Percentiles rank a stretch among this genome's conserved stretches.
phyloP scores from a whole-genome alignment of 2,329 filamentous ascomycete genomes.

The Huntiella moniliformis region DNA sequence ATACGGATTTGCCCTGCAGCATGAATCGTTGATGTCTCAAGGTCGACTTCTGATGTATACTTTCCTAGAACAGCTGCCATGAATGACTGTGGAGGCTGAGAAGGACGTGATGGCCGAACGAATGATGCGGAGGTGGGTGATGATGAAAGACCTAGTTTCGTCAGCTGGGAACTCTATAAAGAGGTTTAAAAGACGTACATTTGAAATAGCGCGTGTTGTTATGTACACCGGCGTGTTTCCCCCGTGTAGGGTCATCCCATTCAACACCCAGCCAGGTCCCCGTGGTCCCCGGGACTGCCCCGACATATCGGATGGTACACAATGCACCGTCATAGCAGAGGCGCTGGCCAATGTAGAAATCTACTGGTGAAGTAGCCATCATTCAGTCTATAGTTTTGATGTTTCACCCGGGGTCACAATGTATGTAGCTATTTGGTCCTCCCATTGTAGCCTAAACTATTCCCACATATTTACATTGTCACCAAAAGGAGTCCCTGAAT shows the following conservation, averaged over 20 bases:
- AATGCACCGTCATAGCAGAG: conserved; percentile 58
- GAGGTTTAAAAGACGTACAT: conserved; percentile 34
- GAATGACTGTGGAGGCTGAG: conserved; percentile 53
- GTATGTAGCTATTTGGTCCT: too few relatives aligned
- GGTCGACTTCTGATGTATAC: conserved; percentile 46
- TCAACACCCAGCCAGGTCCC: conserved; percentile 85
- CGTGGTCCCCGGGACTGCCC: conserved; percentile 53
- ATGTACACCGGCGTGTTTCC: conserved; percentile 80
- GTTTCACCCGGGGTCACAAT: too few relatives aligned
- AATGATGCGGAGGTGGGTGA: conserved; percentile 66
- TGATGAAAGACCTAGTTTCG: conserved; percentile 33
- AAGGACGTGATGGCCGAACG: conserved; percentile 54
- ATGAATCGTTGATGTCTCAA: conserved; percentile 11
- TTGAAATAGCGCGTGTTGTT: conserved; percentile 63
- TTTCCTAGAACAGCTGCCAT: conserved; percentile 64
- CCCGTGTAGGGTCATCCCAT: conserved; percentile 76
- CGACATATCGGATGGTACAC: conserved; percentile 74
- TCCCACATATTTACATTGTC: too few relatives aligned
- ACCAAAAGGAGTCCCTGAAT: too few relatives aligned
- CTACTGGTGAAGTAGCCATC: too few relatives aligned
- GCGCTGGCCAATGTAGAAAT: conserved; percentile 46
- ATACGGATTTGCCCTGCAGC: conserved; percentile 35
- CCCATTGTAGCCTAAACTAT: too few relatives aligned
- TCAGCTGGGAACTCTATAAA: neutral
- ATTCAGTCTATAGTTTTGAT: too few relatives aligned